Evolutionary conservation across 805 yeast species (phyloP).

Genomic region (Candida quercuum): DNA sequence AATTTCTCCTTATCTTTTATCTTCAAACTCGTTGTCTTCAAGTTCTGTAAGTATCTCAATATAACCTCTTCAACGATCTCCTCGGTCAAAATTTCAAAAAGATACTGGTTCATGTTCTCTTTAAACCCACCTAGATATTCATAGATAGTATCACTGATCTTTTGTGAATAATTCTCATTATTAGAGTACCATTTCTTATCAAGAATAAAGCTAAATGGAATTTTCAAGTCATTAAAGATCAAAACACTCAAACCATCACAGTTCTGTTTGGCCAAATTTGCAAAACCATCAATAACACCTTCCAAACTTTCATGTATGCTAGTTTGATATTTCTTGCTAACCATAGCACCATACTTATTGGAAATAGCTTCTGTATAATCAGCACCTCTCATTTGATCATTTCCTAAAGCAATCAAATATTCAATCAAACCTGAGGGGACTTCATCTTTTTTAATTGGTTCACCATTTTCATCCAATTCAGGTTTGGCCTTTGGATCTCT

Average conservation of each 20-base stretch:
- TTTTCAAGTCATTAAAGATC: conserved; percentile 65
- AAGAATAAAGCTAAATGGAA: conserved; percentile 57
- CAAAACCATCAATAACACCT: conserved; percentile 73
- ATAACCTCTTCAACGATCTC: conserved; percentile 48
- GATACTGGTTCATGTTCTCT: conserved; percentile 43
- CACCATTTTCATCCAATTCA: conserved; percentile 23
- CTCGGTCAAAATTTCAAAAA: conserved; percentile 50
- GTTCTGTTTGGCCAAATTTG: conserved; percentile 64
- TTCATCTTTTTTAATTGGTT: conserved; percentile 15
- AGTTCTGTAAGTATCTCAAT: conserved; percentile 41
- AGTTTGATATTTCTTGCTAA: conserved; percentile 56
- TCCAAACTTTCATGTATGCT: conserved; percentile 55
- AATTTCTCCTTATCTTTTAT: conserved; percentile 37
- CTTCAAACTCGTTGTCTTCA: conserved; percentile 36
- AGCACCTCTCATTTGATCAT: conserved; percentile 74
- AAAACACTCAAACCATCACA: conserved; percentile 51
- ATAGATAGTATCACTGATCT: conserved; percentile 63
- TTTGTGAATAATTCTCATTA: conserved; percentile 39
- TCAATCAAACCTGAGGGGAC: conserved; percentile 77
- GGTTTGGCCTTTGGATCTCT: conserved; percentile 14
- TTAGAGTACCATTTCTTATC: conserved; percentile 54
- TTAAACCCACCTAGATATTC: conserved; percentile 70
- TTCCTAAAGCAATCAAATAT: conserved; percentile 76
- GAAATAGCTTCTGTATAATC: conserved; percentile 67
- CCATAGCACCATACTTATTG: conserved; percentile 57